Base-by-base conservation (phyloP, 306 rosid genomes). In the Prunus davidiana region DNA sequence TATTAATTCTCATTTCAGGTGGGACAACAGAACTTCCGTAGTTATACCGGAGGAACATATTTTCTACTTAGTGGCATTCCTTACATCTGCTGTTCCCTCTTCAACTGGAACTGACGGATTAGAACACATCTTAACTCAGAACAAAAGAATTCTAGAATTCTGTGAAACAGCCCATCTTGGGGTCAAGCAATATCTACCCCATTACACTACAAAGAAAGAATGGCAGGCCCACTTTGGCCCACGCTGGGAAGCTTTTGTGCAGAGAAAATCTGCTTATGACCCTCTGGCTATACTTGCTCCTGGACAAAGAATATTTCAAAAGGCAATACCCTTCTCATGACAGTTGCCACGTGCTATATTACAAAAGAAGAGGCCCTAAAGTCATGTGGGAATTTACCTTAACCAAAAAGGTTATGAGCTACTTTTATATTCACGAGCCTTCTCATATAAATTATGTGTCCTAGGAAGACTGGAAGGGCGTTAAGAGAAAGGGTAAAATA, bases 141-240 rank as follows among this genome's bases (percentile, higher is more conserved):
- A 95, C 86, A 89, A 76, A 72, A 91, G 91, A 87, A 92, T 95
- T 64, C 80, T 95, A 81, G 96, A 89, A 50, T 83, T 84, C 83
- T 92, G 99, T 85, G 84, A 88, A 83, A 87, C 84, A 75, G 86
- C 80, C 50, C 69, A 78, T 78, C 95, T 91, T 43, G 97, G 97
- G 81, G 88, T 80, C 38, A 95, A 92, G 89, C 97, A 95, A 51
- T 95, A 95, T 82, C 83, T 95, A 77, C 96, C 97, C 63, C 95
- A 95, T 82, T 88, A 88, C 84, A 85, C 50, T 32, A 88, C 91
- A 79, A 94, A 86, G 78, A 84, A 88, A 46, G 92, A 87, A 41
- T 95, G 99, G 99, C 34, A 77, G 88, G 89, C 68, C 91, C 99
- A 95, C 89, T 95, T 91, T 82, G 99, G 97, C 19, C 86, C 89